Evolutionary conservation across 2,329 filamentous ascomycete genomes (phyloP).

Genomic region (Gliomastix tumulicola): DNA sequence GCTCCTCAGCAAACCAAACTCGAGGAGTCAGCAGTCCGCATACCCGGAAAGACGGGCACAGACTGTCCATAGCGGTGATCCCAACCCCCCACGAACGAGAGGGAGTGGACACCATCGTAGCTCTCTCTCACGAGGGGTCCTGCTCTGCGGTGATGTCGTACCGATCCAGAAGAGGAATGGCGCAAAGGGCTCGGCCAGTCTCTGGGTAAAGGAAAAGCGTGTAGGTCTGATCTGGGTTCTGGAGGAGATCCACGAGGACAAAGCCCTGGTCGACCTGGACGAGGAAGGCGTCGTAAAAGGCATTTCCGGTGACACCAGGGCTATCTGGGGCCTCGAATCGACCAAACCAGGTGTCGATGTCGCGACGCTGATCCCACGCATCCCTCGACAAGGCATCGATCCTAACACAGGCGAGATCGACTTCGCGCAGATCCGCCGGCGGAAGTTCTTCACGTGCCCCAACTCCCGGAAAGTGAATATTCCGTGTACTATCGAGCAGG

Average conservation of each 20-base stretch:
- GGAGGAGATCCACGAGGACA: constrained; percentile 95
- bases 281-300: constrained; percentile 68
- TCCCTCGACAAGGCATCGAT: constrained; percentile 70
- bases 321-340: constrained; percentile 76
- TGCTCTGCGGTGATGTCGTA: constrained; percentile 95
- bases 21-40: constrained; percentile 44
- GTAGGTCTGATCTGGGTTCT: constrained; percentile 94
- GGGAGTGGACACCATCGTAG: constrained; percentile 55
- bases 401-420: constrained; percentile 68
- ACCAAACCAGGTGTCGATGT: constrained; percentile 66
- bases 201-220: constrained; percentile 98
- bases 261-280: constrained; percentile 70
- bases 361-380: constrained; percentile 69
- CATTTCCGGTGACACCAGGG: constrained; percentile 67
- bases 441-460: constrained; percentile 78
- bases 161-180: constrained; percentile 96
- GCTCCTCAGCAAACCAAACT: constrained; percentile 75
- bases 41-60: constrained; percentile 51
- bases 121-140: constrained; percentile 76
- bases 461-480: constrained; percentile 74
- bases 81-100: constrained; percentile 46
- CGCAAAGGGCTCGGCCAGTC: constrained; percentile 80
- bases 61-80: constrained; percentile 52
- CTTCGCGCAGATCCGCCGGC: constrained; percentile 64
- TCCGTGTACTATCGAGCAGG: constrained; percentile 72